phyloP scores from a whole-genome alignment of 768 basidiomycete genomes.

The Tephrocybe sp. region DNA sequence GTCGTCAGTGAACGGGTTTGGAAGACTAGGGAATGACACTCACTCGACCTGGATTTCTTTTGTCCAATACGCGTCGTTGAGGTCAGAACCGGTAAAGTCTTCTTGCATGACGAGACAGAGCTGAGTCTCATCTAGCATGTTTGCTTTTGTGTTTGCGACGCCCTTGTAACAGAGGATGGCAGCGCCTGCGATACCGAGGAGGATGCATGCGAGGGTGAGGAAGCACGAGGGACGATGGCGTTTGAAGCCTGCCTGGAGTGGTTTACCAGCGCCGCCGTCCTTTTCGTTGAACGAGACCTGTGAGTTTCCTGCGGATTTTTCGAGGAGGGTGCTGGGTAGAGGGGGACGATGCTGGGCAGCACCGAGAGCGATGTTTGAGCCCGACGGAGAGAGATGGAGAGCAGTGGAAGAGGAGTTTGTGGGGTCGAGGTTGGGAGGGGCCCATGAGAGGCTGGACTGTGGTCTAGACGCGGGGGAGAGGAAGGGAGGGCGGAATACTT shows the following conservation, averaged over 20 bases:
- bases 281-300: background rate
- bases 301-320: slow-evolving; percentile 18
- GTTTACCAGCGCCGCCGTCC: background rate
- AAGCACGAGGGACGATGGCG: slow-evolving; percentile 31
- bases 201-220: slow-evolving; percentile 50
- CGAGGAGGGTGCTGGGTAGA: slow-evolving; percentile 47
- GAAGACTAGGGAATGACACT: slow-evolving; percentile 16
- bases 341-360: slow-evolving; percentile 47
- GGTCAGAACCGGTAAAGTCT: slow-evolving; percentile 47
- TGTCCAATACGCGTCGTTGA: slow-evolving; percentile 56
- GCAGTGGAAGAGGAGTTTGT: slow-evolving; percentile 21
- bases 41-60: slow-evolving; percentile 69
- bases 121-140: slow-evolving; percentile 37
- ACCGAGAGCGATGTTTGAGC: slow-evolving; percentile 27
- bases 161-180: slow-evolving; percentile 55
- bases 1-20: slow-evolving; percentile 1
- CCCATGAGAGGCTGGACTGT: slow-evolving; percentile 52
- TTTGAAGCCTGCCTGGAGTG: background rate
- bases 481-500: slow-evolving; percentile 66
- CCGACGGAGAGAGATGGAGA: slow-evolving; percentile 21
- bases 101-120: slow-evolving; percentile 71
- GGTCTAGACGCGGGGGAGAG: slow-evolving; percentile 71
- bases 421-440: slow-evolving; percentile 31
- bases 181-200: slow-evolving; percentile 53
- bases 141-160: slow-evolving; percentile 35